Conservation (phyloP, 1,284 basidiomycete species). For the Puccinia hordei region DNA sequence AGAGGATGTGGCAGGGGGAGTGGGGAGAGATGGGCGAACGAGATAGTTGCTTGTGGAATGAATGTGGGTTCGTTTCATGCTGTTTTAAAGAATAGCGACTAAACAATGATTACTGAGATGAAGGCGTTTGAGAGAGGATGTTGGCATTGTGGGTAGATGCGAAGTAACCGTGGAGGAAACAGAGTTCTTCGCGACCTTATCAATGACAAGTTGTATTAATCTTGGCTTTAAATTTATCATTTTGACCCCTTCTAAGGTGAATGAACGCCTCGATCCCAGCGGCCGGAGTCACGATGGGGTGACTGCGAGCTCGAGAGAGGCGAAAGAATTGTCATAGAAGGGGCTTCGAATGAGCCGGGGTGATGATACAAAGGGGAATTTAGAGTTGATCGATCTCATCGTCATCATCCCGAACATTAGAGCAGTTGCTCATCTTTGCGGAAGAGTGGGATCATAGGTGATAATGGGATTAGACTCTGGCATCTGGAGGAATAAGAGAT, state of each 20-base stretch:
- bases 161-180: conserved; percentile 34
- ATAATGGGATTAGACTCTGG: background rate
- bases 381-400: background rate
- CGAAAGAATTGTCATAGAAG: conserved; percentile 1
- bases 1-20: background rate
- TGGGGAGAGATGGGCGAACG: background rate
- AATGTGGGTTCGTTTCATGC: background rate
- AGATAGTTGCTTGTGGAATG: background rate
- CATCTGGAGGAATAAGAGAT: background rate
- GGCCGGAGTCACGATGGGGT: background rate
- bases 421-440: background rate
- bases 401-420: conserved; percentile 24
- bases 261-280: conserved; percentile 29
- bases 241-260: conserved; percentile 44
- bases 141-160: conserved; percentile 45
- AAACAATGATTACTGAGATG: background rate
- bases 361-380: background rate
- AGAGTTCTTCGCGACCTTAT: conserved; percentile 41
- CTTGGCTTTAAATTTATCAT: conserved; percentile 37
- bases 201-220: conserved; percentile 14
- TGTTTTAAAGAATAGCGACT: background rate
- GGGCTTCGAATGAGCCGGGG: conserved; percentile 45
- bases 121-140: conserved; percentile 2
- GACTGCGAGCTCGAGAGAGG: conserved; percentile 4
- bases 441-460: background rate